Evolutionary conservation across 345 rosid genomes (phyloP).

Genomic region (Populus alba): DNA sequence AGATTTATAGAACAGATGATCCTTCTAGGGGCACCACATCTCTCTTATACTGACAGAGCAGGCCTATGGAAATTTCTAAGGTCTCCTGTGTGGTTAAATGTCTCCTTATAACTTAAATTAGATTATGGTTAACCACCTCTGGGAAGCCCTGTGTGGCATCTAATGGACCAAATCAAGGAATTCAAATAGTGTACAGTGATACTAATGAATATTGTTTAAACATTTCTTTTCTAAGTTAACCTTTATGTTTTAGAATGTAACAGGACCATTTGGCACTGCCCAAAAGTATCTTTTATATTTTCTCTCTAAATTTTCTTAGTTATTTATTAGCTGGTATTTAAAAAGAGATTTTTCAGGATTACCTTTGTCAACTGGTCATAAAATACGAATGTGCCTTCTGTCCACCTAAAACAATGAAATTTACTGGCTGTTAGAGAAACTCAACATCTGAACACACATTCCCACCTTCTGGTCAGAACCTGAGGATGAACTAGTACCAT

Average conservation of each 20-base stretch:
- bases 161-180: background rate
- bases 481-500: slow-evolving; percentile 5
- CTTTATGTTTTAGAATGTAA: background rate
- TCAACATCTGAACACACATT: background rate
- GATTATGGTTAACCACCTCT: background rate
- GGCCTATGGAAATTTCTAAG: background rate
- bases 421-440: background rate
- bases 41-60: background rate
- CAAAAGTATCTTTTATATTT: background rate
- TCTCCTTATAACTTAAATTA: background rate
- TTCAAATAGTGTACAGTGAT: background rate
- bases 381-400: background rate
- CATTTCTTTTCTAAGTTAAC: background rate
- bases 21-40: background rate
- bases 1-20: background rate
- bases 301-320: background rate
- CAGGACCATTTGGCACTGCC: background rate
- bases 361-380: background rate
- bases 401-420: background rate
- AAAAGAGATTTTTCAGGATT: background rate
- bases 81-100: background rate
- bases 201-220: background rate
- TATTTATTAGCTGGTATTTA: background rate
- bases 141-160: background rate
- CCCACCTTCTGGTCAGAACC: background rate